Evolutionary conservation across 2,329 filamentous ascomycete species (phyloP).

Genomic region (Fusarium verticillioides): DNA sequence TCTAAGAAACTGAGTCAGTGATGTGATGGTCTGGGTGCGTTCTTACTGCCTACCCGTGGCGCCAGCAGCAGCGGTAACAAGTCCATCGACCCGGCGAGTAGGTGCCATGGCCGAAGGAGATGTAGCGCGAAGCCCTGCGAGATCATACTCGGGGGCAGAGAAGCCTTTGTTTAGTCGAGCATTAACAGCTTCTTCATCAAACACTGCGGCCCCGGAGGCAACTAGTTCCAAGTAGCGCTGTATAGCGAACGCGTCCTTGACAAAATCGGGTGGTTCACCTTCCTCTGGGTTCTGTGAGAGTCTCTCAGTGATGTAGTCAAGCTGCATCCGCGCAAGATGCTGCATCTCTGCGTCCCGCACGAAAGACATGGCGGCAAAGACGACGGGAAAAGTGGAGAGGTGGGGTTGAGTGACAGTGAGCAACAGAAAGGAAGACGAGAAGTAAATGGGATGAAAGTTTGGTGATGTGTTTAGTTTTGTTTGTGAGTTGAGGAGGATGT

Average conservation of each 20-base stretch:
- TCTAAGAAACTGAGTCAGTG: neutral
- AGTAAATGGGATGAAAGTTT: neutral
- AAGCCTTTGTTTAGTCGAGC: neutral
- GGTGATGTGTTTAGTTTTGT: too few relatives aligned
- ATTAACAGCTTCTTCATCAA: neutral
- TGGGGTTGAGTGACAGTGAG: too few relatives aligned
- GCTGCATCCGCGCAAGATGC: neutral
- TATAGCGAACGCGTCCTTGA: rapidly evolving
- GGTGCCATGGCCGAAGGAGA: neutral
- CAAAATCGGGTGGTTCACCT: rapidly evolving
- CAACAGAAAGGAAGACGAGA: neutral
- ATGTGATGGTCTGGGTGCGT: too few relatives aligned
- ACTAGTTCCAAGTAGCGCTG: neutral
- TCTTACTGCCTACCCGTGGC: neutral
- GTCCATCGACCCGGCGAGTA: neutral
- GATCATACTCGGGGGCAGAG: neutral
- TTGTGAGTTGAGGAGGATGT: neutral
- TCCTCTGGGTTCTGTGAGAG: too few relatives aligned
- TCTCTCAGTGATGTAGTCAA: neutral
- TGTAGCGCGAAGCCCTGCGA: neutral
- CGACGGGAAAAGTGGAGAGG: too few relatives aligned
- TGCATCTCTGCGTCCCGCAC: neutral
- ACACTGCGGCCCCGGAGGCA: neutral
- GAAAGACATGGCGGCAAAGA: neutral
- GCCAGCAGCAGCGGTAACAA: neutral